Evolutionary conservation across 768 basidiomycete genomes (phyloP), one percentile per base, ranked within the genome.

Genomic region (Kwoniella bestiolae): DNA sequence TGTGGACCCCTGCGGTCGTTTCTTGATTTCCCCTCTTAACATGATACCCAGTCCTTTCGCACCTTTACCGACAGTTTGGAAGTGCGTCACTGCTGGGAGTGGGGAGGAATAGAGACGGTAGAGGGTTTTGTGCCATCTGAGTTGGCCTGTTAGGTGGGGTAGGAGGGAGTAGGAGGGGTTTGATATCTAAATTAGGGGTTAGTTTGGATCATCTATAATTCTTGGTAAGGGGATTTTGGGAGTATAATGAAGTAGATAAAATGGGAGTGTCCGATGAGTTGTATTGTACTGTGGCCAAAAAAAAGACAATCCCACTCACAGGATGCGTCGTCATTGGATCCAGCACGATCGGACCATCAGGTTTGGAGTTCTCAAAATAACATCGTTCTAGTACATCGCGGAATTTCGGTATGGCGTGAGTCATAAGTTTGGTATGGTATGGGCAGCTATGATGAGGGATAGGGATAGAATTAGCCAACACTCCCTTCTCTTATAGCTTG

Each of bases 121-220:
- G 1, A 78, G 67, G 0, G 75, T 77, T 62, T 78, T 73, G 60
- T 74, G 77, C 79, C 79, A 80, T 67, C 72, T 52, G 5, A 80
- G 51, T 41, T 76, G 77, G 23, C 60, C 55, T 52, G 68, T 75
- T 11, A 80, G 67, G 44, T 73, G 70, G n/a, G 68, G 66, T 16
- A 71, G 49, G 21, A 80, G 72, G 11, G 77, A 67, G 34, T 56
- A 16, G 0, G 71, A 63, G 16, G 70, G 70, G 58, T 49, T 64
- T 65, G 46, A 23, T 16, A 60, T 60, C 47, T 52, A 47, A 18
- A 16, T 7, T 32, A n/a, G 53, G 29, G 12, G 28, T 14, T 32
- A 26, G 51, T 26, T 14, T 47, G 46, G 8, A n/a, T 21, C n/a
- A 26, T 8, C n/a, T n/a, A n/a, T n/a, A n/a, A n/a, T n/a, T n/a